Evolutionary conservation across 148 eudicot species (phyloP), one percentile per base, ranked within the genome.

Genomic region (Chenopodium berlandieri): DNA sequence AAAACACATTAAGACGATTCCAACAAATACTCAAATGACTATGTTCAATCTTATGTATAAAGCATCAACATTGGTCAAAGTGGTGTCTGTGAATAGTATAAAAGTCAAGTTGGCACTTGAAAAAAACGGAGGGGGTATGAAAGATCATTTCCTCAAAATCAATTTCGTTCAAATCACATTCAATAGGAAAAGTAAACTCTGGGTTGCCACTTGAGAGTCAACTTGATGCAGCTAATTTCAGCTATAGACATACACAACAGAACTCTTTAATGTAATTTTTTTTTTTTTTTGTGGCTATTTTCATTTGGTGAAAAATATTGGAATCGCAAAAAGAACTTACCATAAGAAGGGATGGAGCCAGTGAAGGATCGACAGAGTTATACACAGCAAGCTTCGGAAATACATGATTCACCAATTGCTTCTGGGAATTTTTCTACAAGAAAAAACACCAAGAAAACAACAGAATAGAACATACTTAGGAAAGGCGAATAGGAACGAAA

Each of bases 381-480:
- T 96, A 96, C 32, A 96, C 98, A n/a, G 99, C 99, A 81, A 96
- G 99, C 85, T 94, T 96, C n/a, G 99, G 99, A 83, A 96, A 96
- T 40, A 96, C 98, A 80, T 96, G 91, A 86, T 94, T 94, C 76
- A 96, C 91, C 85, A 96, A 87, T 77, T 92, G 95, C 88, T 87
- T 88, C 83, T 90, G 95, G 44, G 99, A 96, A 85, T 89, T 94
- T 96, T 96, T 96, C 99, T 96, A 81, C 86, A 89, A 47, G 58
- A n/a, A 56, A 34, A 44, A 58, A 63, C 62, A 25, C 65, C 79
- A 13, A 71, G 17, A 75, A 54, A 73, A 44, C 71, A 50, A 82
- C 46, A 22, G 25, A 73, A 74, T 44, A 69, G 60, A n/a, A 31
- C n/a, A 52, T 44, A 52, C n/a, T 75, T 66, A 34, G 7, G 6